Conservation (phyloP, 2,329 filamentous ascomycete species). For the Didymella arachidicola region DNA sequence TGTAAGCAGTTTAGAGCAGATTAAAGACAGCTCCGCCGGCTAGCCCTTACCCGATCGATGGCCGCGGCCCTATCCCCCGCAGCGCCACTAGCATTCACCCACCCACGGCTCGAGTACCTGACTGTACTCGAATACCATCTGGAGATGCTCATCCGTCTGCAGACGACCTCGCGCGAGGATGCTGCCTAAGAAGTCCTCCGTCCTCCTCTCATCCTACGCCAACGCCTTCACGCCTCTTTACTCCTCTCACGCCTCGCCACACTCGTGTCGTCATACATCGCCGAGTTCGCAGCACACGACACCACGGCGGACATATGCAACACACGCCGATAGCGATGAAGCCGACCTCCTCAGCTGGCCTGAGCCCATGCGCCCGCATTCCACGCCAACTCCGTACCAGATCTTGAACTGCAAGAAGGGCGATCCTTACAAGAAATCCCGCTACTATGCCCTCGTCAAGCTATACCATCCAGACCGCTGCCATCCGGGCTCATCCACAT, state of each 20-base stretch:
- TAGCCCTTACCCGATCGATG: slow-evolving; percentile 5
- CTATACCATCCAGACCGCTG: slow-evolving; percentile 88
- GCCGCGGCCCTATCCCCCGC: slow-evolving; percentile 10
- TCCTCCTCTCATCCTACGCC: slow-evolving; percentile 32
- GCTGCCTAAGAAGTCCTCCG: slow-evolving; percentile 45
- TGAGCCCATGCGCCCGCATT: slow-evolving; percentile 46
- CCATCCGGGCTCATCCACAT: slow-evolving; percentile 48
- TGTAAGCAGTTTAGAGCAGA: slow-evolving; percentile 16
- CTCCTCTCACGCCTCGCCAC: slow-evolving; percentile 32
- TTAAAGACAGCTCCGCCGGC: slow-evolving; percentile 2
- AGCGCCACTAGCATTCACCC: slow-evolving; percentile 17
- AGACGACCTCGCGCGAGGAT: slow-evolving; percentile 41
- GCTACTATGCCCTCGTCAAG: slow-evolving; percentile 92
- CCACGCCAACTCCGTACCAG: slow-evolving; percentile 83
- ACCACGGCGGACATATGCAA: slow-evolving; percentile 39
- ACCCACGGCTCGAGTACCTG: slow-evolving; percentile 14
- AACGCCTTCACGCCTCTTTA: slow-evolving; percentile 27
- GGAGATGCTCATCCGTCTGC: slow-evolving; percentile 35
- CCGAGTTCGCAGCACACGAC: slow-evolving; percentile 35
- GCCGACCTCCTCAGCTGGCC: slow-evolving; percentile 45
- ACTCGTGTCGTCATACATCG: slow-evolving; percentile 53
- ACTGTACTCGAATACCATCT: slow-evolving; percentile 15
- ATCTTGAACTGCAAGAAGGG: slow-evolving; percentile 72
- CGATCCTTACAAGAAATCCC: slow-evolving; percentile 79
- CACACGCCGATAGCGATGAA: slow-evolving; percentile 32